These are phyloP conservation scores for Davidsoniella eucalypti DNA, from an alignment of 2,329 filamentous ascomycete genomes.

Conservation along the genomic window DNA sequence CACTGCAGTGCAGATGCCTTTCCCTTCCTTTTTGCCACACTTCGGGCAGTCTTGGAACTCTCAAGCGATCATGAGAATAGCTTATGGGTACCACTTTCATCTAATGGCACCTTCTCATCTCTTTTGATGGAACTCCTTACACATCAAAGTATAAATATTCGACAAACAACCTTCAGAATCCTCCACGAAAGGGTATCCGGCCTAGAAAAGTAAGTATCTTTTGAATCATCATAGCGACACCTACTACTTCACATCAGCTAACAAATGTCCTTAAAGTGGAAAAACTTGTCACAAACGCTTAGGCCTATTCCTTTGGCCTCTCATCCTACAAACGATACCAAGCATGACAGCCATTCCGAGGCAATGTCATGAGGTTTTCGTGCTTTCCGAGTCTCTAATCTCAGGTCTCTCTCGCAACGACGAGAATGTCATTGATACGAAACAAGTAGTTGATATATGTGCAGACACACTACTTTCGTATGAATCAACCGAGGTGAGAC, in stretches of 20 bases:
- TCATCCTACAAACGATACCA: slow-evolving; percentile 21
- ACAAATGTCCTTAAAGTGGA: slow-evolving; percentile 7
- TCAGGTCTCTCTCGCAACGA: no score
- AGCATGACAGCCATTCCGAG: slow-evolving; percentile 18
- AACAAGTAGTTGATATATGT: no score
- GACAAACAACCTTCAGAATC: slow-evolving; percentile 22
- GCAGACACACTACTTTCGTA: no score
- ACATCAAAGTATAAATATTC: slow-evolving; percentile 18
- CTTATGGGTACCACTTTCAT: neutral
- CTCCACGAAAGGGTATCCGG: slow-evolving; percentile 10
- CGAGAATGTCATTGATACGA: no score
- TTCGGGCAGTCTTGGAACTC: neutral
- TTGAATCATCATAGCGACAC: neutral
- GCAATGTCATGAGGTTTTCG: slow-evolving; percentile 20
- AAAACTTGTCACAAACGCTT: slow-evolving; percentile 10
- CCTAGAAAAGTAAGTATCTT: neutral
- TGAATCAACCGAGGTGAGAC: no score
- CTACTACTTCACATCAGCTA: neutral
- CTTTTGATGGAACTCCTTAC: slow-evolving; percentile 13
- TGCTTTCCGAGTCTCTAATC: no score
- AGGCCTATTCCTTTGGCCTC: slow-evolving; percentile 19
- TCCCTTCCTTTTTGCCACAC: neutral
- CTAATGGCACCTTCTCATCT: neutral
- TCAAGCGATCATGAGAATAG: neutral
- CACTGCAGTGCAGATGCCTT: neutral